Evolutionary conservation across 176 grass and related monocot genomes (phyloP).

Genomic region (Hsuehochloa calcarea): DNA sequence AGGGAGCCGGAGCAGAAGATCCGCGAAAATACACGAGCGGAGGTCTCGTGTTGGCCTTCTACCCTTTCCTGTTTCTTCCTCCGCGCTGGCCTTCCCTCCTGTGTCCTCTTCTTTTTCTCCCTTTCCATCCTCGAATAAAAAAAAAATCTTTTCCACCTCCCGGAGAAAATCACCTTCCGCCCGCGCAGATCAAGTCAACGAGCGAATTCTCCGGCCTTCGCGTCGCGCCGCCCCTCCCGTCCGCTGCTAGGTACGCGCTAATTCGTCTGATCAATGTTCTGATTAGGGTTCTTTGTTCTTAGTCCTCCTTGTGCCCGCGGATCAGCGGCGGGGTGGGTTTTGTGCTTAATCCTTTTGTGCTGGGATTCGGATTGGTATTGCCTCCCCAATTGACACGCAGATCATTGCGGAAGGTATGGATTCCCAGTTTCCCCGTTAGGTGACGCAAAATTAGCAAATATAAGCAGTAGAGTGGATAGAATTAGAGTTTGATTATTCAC

Average conservation of each 20-base stretch:
- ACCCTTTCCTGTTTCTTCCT: neutral
- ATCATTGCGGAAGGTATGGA: neutral
- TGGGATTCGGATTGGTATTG: neutral
- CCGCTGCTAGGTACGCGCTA: neutral
- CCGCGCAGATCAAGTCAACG: neutral
- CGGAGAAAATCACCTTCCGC: neutral
- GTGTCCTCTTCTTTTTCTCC: neutral
- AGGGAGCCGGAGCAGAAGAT: slow-evolving; percentile 11
- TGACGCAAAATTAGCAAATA: neutral
- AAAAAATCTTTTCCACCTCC: neutral
- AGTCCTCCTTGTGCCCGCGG: neutral
- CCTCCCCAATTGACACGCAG: neutral
- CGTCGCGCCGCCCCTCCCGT: neutral
- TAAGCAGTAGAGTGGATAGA: neutral
- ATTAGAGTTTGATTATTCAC: neutral
- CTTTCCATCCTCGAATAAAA: neutral
- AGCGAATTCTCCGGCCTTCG: neutral
- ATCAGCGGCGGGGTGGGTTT: neutral
- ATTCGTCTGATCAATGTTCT: neutral
- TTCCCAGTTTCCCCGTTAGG: neutral
- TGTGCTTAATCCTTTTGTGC: neutral
- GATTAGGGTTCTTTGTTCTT: neutral
- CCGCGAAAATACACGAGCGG: neutral
- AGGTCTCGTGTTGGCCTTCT: neutral
- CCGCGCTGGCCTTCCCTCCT: neutral